Percentiles rank a stretch among this genome's conserved stretches.
Evolutionary conservation across 345 rosid genomes (phyloP).

Genomic region (Angophora floribunda): DNA sequence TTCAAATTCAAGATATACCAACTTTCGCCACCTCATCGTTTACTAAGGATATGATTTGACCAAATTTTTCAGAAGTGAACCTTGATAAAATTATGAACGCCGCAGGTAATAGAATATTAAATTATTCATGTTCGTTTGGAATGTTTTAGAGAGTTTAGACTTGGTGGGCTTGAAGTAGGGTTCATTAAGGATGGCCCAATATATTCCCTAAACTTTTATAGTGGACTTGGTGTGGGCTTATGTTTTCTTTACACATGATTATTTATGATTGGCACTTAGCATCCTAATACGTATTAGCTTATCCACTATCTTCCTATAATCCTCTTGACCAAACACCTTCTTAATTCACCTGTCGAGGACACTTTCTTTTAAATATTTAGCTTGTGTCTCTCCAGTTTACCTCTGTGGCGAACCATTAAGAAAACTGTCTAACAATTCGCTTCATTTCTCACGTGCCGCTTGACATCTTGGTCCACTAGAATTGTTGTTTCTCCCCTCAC

Average conservation of each 20-base stretch:
- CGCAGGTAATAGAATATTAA: accelerated
- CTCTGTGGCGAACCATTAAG: background rate
- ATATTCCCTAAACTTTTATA: background rate
- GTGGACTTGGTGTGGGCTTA: no score
- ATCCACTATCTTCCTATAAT: background rate
- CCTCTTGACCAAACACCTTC: background rate
- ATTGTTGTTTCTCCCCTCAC: background rate
- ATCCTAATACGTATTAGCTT: accelerated
- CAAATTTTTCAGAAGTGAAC: background rate
- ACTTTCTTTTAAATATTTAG: background rate
- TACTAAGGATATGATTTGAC: background rate
- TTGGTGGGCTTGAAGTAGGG: accelerated
- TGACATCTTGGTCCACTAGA: background rate
- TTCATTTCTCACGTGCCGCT: background rate
- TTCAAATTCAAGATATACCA: background rate
- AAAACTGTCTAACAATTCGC: background rate
- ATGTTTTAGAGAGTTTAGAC: background rate
- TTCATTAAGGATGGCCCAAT: accelerated
- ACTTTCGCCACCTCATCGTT: background rate
- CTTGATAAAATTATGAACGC: background rate
- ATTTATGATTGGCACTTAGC: background rate
- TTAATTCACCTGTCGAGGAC: background rate
- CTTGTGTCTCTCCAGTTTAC: background rate
- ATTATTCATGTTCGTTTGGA: background rate
- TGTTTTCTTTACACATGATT: background rate